Evolutionary conservation across 1,139 yeast genomes (phyloP), one percentile per base, ranked within the genome.

Genomic region (Yarrowia galli): DNA sequence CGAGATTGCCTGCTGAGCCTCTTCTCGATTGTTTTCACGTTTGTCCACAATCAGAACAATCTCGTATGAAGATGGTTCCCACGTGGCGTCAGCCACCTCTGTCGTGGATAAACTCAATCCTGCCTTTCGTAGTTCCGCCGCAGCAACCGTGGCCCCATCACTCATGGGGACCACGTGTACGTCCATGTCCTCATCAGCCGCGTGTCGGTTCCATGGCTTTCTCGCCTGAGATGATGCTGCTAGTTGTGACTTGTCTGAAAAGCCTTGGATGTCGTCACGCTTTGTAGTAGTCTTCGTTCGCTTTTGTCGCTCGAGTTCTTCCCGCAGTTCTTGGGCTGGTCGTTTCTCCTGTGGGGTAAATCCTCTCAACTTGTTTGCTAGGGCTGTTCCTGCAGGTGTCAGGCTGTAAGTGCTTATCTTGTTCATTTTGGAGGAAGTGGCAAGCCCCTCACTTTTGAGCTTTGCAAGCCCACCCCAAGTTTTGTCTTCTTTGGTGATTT

Each of bases 11-110:
- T 74, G 79, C 35, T 72, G 72, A 7, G 79, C 73, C 65, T 78
- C 75, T 22, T 70, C 69, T 23, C 67, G 42, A 32, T 75, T 73
- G 6, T 92, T 82, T 78, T 96, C 99, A 71, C 99, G 83, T 72
- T 87, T 91, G 77, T 96, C 99, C 5, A 95, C 79, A 3, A 91
- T 72, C 13, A 95, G 81, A 28, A 84, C 79, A 3, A 95, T 79
- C 1, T 85, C 88, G 74, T 82, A 93, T 0, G 80, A 72, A 0
- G 83, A 85, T 0, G 82, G 77, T n/a, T 78, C 75, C 92, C 93
- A 89, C 25, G 36, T 12, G 12, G 2, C 36, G 2, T 16, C 38
- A 4, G 38, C 8, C 3, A 3, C 35, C 15, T 56, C 48, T 42
- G 25, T 8, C 8, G 13, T 5, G 2, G 25, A 3, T 1, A 4